These are phyloP conservation scores for Tripterygium wilfordii DNA, from an alignment of 177 flowering plant species.

Conservation along the genomic window DNA sequence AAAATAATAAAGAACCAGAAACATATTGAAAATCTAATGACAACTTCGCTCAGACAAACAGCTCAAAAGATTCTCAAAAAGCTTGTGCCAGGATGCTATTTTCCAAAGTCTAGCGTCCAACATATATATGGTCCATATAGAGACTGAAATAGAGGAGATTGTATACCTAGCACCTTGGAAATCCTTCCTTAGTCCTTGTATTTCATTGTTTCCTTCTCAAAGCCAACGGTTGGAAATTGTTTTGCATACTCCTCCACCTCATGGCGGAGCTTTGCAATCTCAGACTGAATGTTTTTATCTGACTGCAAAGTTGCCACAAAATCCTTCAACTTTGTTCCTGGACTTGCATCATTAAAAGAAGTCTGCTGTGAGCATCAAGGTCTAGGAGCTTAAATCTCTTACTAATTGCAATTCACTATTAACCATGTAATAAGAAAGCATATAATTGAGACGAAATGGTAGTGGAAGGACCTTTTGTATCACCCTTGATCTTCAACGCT, in stretches of 20 bases:
- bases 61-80: background rate
- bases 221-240: constrained; percentile 94
- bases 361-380: background rate
- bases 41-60: too few species aligned
- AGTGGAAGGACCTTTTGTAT: constrained; percentile 49
- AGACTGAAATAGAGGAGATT: too few species aligned
- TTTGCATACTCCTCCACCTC: constrained; percentile 95
- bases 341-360: background rate
- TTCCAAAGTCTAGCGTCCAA: too few species aligned
- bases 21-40: too few species aligned
- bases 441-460: background rate
- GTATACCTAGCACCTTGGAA: constrained; percentile 15
- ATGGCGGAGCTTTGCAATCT: constrained; percentile 68
- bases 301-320: constrained; percentile 64
- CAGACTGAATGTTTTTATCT: constrained; percentile 44
- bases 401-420: too few species aligned
- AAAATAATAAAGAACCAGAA: too few species aligned
- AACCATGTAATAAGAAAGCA: background rate
- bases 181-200: constrained; percentile 57
- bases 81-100: too few species aligned
- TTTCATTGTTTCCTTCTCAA: constrained; percentile 87
- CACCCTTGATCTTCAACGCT: constrained; percentile 80
- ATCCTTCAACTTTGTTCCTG: constrained; percentile 97
- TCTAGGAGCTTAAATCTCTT: too few species aligned
- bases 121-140: background rate